Evolutionary conservation across 768 basidiomycete species (phyloP).

Genomic region (Cystoderma amianthinum): DNA sequence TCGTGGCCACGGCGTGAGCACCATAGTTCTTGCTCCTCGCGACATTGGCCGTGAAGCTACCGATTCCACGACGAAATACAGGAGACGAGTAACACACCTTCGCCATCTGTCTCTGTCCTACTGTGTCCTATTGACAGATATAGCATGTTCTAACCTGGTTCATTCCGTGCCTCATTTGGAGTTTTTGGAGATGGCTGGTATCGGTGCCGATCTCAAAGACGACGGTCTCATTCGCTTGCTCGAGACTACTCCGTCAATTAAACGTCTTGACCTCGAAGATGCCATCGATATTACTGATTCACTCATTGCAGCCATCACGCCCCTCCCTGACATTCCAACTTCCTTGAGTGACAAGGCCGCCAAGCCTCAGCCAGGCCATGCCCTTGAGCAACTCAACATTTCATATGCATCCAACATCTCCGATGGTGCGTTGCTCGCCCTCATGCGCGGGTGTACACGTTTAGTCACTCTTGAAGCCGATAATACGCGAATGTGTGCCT

Average conservation of each 20-base stretch:
- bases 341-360: background rate
- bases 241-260: conserved; percentile 60
- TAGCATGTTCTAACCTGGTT: conserved; percentile 67
- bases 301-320: conserved; percentile 63
- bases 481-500: conserved; percentile 62
- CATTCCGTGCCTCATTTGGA: conserved; percentile 66
- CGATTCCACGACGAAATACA: conserved; percentile 36
- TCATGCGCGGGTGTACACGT: conserved; percentile 57
- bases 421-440: conserved; percentile 52
- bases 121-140: conserved; percentile 68
- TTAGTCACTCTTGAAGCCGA: conserved; percentile 73
- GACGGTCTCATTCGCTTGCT: conserved; percentile 71
- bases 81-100: conserved; percentile 59
- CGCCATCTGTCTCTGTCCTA: conserved; percentile 69
- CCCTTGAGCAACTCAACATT: conserved; percentile 64
- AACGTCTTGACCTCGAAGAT: conserved; percentile 82
- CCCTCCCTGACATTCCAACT: conserved; percentile 10
- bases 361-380: conserved; percentile 49
- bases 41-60: conserved; percentile 59
- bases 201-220: conserved; percentile 63
- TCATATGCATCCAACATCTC: conserved; percentile 62
- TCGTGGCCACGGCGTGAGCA: conserved; percentile 25
- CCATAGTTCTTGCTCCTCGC: conserved; percentile 48
- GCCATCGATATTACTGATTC: conserved; percentile 67
- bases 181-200: conserved; percentile 72